Percentiles rank a stretch among this genome's conserved stretches.
Conservation (phyloP, 768 basidiomycete genomes). For the Boletus rubroflammeus region DNA sequence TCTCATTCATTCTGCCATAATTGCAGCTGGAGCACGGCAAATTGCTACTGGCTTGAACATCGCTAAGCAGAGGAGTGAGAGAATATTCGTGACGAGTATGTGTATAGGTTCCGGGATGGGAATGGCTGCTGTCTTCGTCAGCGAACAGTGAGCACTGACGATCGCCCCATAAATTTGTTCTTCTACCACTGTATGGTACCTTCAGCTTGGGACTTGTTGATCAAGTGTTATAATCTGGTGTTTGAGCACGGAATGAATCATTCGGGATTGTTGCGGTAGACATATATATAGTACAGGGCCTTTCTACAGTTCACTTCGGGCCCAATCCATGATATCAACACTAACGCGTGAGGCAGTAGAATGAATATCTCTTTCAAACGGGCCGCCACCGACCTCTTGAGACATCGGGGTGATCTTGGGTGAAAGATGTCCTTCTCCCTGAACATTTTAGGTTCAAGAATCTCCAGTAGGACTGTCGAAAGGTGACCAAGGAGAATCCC, state of each 20-base stretch:
- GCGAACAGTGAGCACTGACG: slow-evolving; percentile 78
- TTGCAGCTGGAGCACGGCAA: slow-evolving; percentile 76
- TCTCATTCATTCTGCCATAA: slow-evolving; percentile 6
- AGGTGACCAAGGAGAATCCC: slow-evolving; percentile 41
- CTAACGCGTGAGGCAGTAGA: not conserved
- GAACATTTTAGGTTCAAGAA: slow-evolving; percentile 52
- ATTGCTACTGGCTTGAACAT: slow-evolving; percentile 81
- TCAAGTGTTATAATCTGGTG: not conserved
- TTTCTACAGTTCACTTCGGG: too few relatives aligned
- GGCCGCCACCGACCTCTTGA: slow-evolving; percentile 51
- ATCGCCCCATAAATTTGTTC: not conserved
- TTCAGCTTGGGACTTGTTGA: not conserved
- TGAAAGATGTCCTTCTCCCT: slow-evolving; percentile 60
- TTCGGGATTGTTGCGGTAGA: not conserved
- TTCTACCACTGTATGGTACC: not conserved
- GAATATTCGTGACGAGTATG: slow-evolving; percentile 88
- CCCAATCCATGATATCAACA: not conserved
- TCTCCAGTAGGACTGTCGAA: slow-evolving; percentile 32
- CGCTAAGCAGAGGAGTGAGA: slow-evolving; percentile 69
- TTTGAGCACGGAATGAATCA: not conserved
- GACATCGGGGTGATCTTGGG: slow-evolving; percentile 63
- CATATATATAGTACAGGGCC: not conserved
- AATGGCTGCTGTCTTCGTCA: slow-evolving; percentile 84
- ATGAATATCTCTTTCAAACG: slow-evolving; percentile 54
- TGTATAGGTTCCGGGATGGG: slow-evolving; percentile 90